These are phyloP conservation scores for Phlyctochytrium planicorne DNA, from an alignment of 192 early-diverging fungal genomes.

Conservation along the genomic window DNA sequence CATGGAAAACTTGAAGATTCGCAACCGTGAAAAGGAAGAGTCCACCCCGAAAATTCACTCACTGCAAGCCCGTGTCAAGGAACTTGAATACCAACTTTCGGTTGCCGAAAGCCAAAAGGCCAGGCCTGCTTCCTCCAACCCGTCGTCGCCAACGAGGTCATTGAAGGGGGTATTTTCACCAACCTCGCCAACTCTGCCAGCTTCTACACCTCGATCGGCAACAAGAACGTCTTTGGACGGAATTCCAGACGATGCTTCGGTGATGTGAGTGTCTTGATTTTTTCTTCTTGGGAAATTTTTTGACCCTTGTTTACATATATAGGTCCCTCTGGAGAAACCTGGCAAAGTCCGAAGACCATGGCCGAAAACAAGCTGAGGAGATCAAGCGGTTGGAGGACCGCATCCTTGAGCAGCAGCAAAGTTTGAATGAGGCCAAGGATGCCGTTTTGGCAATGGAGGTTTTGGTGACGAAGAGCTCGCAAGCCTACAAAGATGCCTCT, in stretches of 20 bases:
- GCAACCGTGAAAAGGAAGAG: neutral
- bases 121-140: neutral
- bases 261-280: neutral
- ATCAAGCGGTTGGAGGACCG: neutral
- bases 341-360: neutral
- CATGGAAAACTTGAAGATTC: neutral
- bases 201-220: neutral
- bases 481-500: neutral
- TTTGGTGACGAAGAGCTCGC: neutral
- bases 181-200: neutral
- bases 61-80: neutral
- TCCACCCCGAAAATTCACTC: neutral
- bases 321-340: constrained; percentile 1
- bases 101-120: neutral
- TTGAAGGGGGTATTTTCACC: neutral
- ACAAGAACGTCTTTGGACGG: neutral
- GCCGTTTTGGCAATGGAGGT: neutral
- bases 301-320: too few species aligned
- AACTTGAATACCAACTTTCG: neutral
- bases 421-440: neutral
- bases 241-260: neutral
- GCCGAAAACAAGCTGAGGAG: neutral
- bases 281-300: neutral
- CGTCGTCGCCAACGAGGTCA: neutral
- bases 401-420: neutral